Conservation (phyloP, 495 filamentous ascomycete genomes). For the Cercophora samala region DNA sequence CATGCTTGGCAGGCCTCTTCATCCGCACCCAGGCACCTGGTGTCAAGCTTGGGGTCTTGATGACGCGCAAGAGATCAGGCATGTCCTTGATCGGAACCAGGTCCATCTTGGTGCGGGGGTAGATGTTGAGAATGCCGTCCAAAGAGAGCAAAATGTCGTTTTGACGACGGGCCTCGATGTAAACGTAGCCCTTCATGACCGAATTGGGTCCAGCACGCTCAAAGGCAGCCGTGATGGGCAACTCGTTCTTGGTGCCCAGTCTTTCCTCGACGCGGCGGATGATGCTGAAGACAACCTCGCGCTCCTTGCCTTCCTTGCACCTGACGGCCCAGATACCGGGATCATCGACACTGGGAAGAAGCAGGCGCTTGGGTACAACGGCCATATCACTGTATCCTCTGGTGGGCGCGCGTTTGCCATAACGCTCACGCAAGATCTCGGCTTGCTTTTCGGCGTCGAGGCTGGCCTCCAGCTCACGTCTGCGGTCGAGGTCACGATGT, state of each 20-base stretch:
- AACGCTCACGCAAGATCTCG: conserved; percentile 76
- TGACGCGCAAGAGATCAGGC: conserved; percentile 88
- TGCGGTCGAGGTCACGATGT: conserved; percentile 90
- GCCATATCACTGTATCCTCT: conserved; percentile 55
- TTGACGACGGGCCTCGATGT: conserved; percentile 84
- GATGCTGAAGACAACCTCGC: conserved; percentile 80
- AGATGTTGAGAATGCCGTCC: conserved; percentile 76
- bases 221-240: conserved; percentile 82
- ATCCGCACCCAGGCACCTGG: conserved; percentile 91
- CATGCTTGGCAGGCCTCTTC: conserved; percentile 73
- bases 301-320: conserved; percentile 92
- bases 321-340: conserved; percentile 93
- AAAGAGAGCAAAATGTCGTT: conserved; percentile 78
- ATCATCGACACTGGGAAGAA: conserved; percentile 92
- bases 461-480: conserved; percentile 76
- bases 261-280: conserved; percentile 83
- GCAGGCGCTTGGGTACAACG: conserved; percentile 76
- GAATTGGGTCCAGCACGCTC: conserved; percentile 70
- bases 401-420: conserved; percentile 55
- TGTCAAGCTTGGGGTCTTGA: conserved; percentile 78
- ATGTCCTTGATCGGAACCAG: conserved; percentile 96
- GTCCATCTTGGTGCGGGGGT: conserved; percentile 75
- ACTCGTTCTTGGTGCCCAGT: conserved; percentile 64
- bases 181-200: conserved; percentile 88
- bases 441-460: conserved; percentile 94